A percentile compares a stretch with the other conserved stretches of the same genome.
phyloP scores from a whole-genome alignment of 2,329 filamentous ascomycete genomes.

The Neurospora sp. region DNA sequence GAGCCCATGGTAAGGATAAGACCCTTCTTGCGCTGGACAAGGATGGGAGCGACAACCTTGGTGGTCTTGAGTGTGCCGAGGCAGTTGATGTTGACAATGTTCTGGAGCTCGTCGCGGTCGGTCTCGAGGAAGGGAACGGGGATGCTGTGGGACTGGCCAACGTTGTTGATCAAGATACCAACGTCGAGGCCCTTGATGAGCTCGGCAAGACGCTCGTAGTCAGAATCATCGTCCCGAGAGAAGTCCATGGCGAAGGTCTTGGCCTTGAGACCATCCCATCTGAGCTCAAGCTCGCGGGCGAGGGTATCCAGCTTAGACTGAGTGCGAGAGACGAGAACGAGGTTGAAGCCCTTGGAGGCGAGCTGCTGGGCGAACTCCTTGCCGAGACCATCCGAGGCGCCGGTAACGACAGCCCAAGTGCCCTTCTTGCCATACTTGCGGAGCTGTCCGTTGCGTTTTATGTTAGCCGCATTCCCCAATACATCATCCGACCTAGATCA shows the following conservation, averaged over 20 bases:
- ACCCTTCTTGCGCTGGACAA: conserved; percentile 75
- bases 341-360: conserved; percentile 84
- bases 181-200: conserved; percentile 67
- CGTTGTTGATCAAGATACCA: conserved; percentile 89
- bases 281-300: conserved; percentile 61
- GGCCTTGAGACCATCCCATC: conserved; percentile 58
- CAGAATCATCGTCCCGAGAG: conserved; percentile 62
- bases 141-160: conserved; percentile 87
- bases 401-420: conserved; percentile 89
- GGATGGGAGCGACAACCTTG: conserved; percentile 71
- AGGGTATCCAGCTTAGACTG: conserved; percentile 77
- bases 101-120: conserved; percentile 64
- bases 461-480: neutral
- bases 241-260: conserved; percentile 91
- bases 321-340: conserved; percentile 93
- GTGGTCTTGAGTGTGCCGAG: conserved; percentile 82
- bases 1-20: conserved; percentile 96
- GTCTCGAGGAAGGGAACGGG: conserved; percentile 84
- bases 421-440: conserved; percentile 84
- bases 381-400: conserved; percentile 90
- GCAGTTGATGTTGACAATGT: conserved; percentile 95
- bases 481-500: no score
- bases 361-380: conserved; percentile 93
- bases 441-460: conserved; percentile 49
- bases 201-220: conserved; percentile 65